A percentile compares a stretch with the other conserved stretches of the same genome.
Evolutionary conservation across 805 yeast species (phyloP).

Genomic region (Monosporozyma aquatica): DNA sequence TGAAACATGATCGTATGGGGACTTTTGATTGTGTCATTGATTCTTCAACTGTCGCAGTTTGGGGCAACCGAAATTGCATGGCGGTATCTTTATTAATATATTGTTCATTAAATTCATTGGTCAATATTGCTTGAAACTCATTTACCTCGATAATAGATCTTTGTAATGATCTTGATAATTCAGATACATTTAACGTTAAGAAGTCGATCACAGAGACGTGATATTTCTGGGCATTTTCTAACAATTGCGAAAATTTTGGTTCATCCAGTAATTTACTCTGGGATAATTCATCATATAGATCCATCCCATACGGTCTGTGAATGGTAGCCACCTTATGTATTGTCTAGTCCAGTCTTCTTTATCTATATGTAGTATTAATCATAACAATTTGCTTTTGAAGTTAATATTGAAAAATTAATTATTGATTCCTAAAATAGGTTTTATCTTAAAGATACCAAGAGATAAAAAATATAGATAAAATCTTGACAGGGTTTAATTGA

Average conservation of each 20-base stretch:
- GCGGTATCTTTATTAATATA: slow-evolving; percentile 7
- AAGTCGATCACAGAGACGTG: slow-evolving; percentile 36
- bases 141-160: slow-evolving; percentile 30
- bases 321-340: too few species aligned
- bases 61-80: background rate
- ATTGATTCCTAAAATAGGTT: too few species aligned
- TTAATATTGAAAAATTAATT: too few species aligned
- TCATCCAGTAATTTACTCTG: slow-evolving; percentile 29
- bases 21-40: too few species aligned
- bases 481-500: too few species aligned
- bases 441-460: too few species aligned
- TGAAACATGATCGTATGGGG: too few species aligned
- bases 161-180: slow-evolving; percentile 28
- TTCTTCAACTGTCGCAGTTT: background rate
- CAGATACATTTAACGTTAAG: slow-evolving; percentile 31
- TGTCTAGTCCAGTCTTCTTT: too few species aligned
- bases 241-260: slow-evolving; percentile 25
- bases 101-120: slow-evolving; percentile 13
- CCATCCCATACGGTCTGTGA: too few species aligned
- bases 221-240: slow-evolving; percentile 22
- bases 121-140: slow-evolving; percentile 17
- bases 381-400: too few species aligned
- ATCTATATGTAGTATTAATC: too few species aligned
- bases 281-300: slow-evolving; percentile 36
- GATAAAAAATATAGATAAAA: too few species aligned